Conservation (phyloP, 2,329 filamentous ascomycete species). For the Westerdykella sp. region DNA sequence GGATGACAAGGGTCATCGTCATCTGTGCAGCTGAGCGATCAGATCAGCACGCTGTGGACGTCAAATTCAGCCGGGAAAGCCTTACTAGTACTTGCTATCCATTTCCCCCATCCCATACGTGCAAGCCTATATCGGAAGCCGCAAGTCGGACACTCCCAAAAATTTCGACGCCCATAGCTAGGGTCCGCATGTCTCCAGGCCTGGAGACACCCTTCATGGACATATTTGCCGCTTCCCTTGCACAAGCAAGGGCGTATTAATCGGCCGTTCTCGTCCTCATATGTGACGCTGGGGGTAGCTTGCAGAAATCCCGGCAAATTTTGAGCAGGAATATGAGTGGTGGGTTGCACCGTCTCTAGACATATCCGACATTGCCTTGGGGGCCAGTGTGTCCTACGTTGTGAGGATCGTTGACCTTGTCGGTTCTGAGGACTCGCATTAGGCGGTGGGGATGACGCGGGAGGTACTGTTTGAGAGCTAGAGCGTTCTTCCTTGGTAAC, state of each 20-base stretch:
- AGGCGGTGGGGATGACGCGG: constrained; percentile 9
- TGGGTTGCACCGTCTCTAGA: constrained; percentile 63
- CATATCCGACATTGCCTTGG: constrained; percentile 84
- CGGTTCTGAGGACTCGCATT: constrained; percentile 9
- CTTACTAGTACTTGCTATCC: constrained; percentile 46
- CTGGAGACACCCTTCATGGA: constrained; percentile 85
- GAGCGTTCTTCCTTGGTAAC: constrained; percentile 30
- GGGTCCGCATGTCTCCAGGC: constrained; percentile 75
- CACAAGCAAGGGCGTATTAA: constrained; percentile 87
- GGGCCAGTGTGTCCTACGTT: constrained; percentile 50
- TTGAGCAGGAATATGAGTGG: constrained; percentile 51
- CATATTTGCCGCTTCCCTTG: constrained; percentile 87
- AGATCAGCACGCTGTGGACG: constrained; percentile 9
- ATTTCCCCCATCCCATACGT: constrained; percentile 67
- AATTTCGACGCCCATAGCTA: constrained; percentile 58
- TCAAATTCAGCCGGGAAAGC: not conserved
- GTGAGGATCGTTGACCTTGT: constrained; percentile 14
- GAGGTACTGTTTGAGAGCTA: constrained; percentile 9
- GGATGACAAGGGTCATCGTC: constrained; percentile 63
- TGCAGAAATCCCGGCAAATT: constrained; percentile 53
- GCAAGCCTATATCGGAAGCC: constrained; percentile 74
- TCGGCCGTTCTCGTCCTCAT: constrained; percentile 68
- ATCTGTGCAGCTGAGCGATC: constrained; percentile 52
- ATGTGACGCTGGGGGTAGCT: constrained; percentile 54
- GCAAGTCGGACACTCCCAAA: constrained; percentile 84